Conservation (phyloP, 495 filamentous ascomycete species). For the Ramalina intermedia region DNA sequence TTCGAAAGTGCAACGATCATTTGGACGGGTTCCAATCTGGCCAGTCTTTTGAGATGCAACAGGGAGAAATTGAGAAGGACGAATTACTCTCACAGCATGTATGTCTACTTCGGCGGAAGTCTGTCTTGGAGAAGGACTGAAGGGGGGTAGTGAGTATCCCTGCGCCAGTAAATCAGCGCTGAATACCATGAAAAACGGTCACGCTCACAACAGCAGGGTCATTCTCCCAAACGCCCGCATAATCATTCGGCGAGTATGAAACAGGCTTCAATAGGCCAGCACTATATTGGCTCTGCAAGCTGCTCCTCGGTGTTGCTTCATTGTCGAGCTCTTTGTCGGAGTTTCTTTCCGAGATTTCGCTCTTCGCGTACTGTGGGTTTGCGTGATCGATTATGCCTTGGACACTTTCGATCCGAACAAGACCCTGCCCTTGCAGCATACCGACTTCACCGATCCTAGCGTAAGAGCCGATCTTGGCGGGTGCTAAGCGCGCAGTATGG, state of each 20-base stretch:
- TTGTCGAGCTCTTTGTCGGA: neutral
- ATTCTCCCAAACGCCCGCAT: slow-evolving; percentile 18
- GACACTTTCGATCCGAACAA: slow-evolving; percentile 12
- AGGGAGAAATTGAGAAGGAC: too few relatives aligned
- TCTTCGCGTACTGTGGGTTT: too few relatives aligned
- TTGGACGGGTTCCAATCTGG: too few relatives aligned
- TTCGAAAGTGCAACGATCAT: too few relatives aligned
- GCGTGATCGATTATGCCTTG: slow-evolving; percentile 13
- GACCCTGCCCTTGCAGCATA: slow-evolving; percentile 6
- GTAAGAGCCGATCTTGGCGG: slow-evolving; percentile 9
- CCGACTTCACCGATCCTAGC: slow-evolving; percentile 10
- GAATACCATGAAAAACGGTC: neutral
- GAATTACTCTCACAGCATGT: too few relatives aligned
- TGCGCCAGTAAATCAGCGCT: slow-evolving; percentile 2
- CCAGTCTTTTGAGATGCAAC: too few relatives aligned
- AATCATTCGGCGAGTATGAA: slow-evolving; percentile 9
- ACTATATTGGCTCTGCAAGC: neutral
- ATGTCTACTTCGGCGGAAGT: neutral
- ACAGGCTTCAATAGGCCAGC: slow-evolving; percentile 5
- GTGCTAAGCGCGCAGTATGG: neutral
- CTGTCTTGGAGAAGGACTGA: slow-evolving; percentile 11
- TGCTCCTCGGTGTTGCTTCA: slow-evolving; percentile 1
- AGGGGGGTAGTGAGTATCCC: slow-evolving; percentile 16
- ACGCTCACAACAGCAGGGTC: slow-evolving; percentile 15
- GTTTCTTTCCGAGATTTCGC: neutral